Percentiles rank a stretch among this genome's conserved stretches.
These are phyloP conservation scores for Talaromyces sp. DNA, from an alignment of 2,329 filamentous ascomycete genomes.

Conservation along the genomic window DNA sequence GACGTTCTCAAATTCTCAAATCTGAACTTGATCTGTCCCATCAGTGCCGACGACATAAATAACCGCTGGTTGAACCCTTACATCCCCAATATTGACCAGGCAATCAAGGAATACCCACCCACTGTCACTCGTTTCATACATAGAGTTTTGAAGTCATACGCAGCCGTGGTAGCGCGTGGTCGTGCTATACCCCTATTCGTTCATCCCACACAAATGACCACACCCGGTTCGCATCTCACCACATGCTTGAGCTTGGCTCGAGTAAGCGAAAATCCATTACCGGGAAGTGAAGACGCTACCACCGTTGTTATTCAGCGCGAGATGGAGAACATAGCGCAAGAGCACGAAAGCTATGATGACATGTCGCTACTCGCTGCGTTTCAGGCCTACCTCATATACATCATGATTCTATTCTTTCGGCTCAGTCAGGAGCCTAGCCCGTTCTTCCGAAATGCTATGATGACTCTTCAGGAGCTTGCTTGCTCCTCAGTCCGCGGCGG, in stretches of 20 bases:
- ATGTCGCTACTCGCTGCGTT: conserved; percentile 41
- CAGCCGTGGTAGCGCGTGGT: conserved; percentile 16
- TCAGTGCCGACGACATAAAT: conserved; percentile 21
- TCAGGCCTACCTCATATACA: conserved; percentile 53
- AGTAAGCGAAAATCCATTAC: conserved; percentile 21
- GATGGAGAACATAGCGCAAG: conserved; percentile 16
- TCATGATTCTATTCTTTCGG: conserved; percentile 46
- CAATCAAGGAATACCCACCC: conserved; percentile 14
- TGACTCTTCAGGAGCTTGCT: conserved; percentile 50
- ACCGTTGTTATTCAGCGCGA: conserved; percentile 18
- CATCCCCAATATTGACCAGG: conserved; percentile 17
- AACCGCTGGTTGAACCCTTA: conserved; percentile 25
- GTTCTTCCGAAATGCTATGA: conserved; percentile 42
- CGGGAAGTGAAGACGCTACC: conserved; percentile 24
- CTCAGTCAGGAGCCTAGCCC: conserved; percentile 20
- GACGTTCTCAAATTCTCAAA: conserved; percentile 10
- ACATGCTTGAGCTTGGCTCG: conserved; percentile 25
- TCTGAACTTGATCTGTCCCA: conserved; percentile 16
- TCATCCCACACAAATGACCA: conserved; percentile 18
- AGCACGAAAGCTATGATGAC: conserved; percentile 18
- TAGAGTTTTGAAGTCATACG: conserved; percentile 22
- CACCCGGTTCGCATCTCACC: conserved; percentile 14
- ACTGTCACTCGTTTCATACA: conserved; percentile 22
- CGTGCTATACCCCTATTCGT: conserved; percentile 21
- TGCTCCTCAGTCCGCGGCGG: conserved; percentile 37